Evolutionary conservation across 768 basidiomycete species (phyloP), one percentile per base, ranked within the genome.

Genomic region (Phylloporus sp.): DNA sequence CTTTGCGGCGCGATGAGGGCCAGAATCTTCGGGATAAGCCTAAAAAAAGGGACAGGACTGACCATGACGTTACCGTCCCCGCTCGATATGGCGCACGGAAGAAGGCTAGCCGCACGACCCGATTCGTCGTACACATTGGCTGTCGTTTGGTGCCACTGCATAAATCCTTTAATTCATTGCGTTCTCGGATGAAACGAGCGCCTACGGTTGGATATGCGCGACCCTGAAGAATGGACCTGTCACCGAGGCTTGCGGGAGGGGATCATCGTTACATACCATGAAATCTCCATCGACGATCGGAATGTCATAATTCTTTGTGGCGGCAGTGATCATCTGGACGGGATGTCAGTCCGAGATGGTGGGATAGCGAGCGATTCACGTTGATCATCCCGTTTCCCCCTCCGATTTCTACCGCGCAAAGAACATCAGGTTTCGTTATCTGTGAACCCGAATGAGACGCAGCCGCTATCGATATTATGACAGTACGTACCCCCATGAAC

Each of bases 341-440:
- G 47, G 21, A 50, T 35, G 42, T 56, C 46, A 59, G 26, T 14
- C 20, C 37, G 32, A 46, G 38, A 50, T 42, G 45, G 24, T 7
- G 10, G 27, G 17, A 22, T 38, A 23, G 38, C 29, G 31, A 38
- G 38, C 31, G 46, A 59, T 62, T 28, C 53, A 69, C 70, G 50
- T 67, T 53, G 67, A 66, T 66, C 68, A 76, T 70, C 27, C 74
- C 73, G 44, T 76, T 74, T 36, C 64, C 67, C 14, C 72, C 72
- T 11, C 73, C 75, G 33, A 76, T 74, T 55, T 72, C 70, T 27
- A 67, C 15, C 7, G 55, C 66, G 15, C 66, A 56, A 10, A 72
- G 70, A 11, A 69, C 73, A 17, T 58, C 59, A 7, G 64, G 64
- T 39, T 67, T 67, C 28, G 50, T 44, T 21, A 66, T 66, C 64